phyloP scores from a whole-genome alignment of 2,329 filamentous ascomycete species.

The Claviceps pazoutovae region DNA sequence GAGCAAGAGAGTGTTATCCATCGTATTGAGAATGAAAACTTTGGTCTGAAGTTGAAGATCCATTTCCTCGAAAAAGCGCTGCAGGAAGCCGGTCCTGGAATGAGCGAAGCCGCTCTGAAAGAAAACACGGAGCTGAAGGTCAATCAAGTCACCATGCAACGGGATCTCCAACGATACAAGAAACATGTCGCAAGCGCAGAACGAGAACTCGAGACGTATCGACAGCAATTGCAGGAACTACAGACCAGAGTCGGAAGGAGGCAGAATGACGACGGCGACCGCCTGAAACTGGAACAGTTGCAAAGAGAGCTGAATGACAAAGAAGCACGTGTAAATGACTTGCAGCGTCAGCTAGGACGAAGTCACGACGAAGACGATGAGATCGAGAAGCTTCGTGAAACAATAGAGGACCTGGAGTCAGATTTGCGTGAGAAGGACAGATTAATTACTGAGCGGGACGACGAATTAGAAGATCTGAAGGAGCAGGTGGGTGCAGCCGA shows the following conservation, averaged over 20 bases:
- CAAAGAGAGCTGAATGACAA: conserved; percentile 42
- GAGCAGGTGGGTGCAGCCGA: conserved; percentile 38
- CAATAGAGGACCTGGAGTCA: conserved; percentile 62
- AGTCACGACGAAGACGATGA: conserved; percentile 43
- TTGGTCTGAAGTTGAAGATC: conserved; percentile 90
- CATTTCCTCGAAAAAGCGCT: conserved; percentile 90
- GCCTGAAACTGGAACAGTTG: conserved; percentile 44
- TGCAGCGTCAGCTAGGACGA: conserved; percentile 44
- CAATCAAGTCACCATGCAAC: conserved; percentile 76
- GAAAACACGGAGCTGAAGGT: conserved; percentile 97
- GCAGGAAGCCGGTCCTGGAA: conserved; percentile 74
- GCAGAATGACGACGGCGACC: conserved; percentile 57
- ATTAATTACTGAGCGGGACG: conserved; percentile 57
- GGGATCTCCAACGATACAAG: conserved; percentile 73
- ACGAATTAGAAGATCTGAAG: conserved; percentile 57
- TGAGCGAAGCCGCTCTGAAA: conserved; percentile 75
- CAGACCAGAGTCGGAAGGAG: conserved; percentile 69
- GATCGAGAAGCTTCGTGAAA: conserved; percentile 54
- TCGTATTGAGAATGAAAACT: conserved; percentile 96
- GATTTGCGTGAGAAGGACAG: conserved; percentile 65
- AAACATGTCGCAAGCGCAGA: conserved; percentile 75
- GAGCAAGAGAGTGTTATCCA: conserved; percentile 95
- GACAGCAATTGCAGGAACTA: conserved; percentile 66
- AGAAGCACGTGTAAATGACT: conserved; percentile 45
- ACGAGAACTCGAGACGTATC: conserved; percentile 72